Evolutionary conservation across 768 basidiomycete genomes (phyloP).

Genomic region (Pleurotus ostreatus): DNA sequence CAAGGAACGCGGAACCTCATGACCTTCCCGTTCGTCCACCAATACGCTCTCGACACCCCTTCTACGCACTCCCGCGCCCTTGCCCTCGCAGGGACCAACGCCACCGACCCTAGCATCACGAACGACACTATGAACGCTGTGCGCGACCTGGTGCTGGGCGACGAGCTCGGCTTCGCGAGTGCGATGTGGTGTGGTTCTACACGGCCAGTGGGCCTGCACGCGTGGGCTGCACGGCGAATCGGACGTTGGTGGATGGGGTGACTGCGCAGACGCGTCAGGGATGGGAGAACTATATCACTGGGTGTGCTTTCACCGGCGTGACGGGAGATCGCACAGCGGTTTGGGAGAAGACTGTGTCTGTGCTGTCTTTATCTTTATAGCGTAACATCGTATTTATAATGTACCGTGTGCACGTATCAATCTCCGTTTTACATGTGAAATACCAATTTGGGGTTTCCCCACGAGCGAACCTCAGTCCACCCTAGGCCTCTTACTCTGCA

Average conservation of each 20-base stretch:
- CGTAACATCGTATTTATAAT: no score
- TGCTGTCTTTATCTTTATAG: background rate
- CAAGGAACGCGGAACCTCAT: constrained; percentile 9
- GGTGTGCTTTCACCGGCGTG: background rate
- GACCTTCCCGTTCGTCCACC: constrained; percentile 4
- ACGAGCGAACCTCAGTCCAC: no score
- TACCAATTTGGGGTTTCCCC: no score
- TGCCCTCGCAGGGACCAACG: background rate
- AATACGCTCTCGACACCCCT: constrained; percentile 5
- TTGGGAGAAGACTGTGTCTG: constrained; percentile 3
- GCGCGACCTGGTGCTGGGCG: constrained; percentile 1
- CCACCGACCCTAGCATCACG: background rate
- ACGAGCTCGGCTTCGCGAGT: constrained; percentile 9
- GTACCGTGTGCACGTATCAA: no score
- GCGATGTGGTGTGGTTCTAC: constrained; percentile 9
- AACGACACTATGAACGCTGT: constrained; percentile 6
- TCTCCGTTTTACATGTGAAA: no score
- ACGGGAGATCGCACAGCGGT: background rate
- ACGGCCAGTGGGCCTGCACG: background rate
- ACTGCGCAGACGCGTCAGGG: constrained; percentile 4
- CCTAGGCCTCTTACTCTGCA: no score
- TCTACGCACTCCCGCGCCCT: background rate
- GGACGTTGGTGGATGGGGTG: constrained; percentile 1
- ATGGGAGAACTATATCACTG: constrained; percentile 5
- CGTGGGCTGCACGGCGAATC: background rate